Conservation (phyloP, 106 monocot genomes). For the Alisma plantagoaquatica region DNA sequence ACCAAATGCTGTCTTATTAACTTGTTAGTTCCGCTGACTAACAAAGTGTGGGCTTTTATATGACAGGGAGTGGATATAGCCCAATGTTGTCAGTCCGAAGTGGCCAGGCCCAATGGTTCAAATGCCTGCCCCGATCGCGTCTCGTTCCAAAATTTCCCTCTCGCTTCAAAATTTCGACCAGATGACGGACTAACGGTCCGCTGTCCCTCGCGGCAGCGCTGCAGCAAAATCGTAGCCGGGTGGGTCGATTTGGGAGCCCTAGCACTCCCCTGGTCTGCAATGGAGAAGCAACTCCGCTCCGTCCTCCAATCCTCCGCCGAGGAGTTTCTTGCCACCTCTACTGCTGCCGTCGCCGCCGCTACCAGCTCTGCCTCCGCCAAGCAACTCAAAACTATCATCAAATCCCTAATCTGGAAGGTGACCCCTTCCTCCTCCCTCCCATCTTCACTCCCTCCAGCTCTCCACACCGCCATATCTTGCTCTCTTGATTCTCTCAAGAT, state of each 20-base stretch:
- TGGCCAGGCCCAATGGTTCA: too few species aligned
- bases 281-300: neutral
- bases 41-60: too few species aligned
- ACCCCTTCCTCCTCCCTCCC: slow-evolving; percentile 35
- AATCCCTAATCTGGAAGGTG: slow-evolving; percentile 40
- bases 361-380: slow-evolving; percentile 17
- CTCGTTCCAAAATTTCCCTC: too few species aligned
- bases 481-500: slow-evolving; percentile 34
- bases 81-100: too few species aligned
- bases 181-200: too few species aligned
- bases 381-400: slow-evolving; percentile 51
- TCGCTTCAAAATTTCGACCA: too few species aligned
- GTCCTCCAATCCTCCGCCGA: slow-evolving; percentile 28
- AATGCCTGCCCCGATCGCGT: too few species aligned
- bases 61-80: too few species aligned
- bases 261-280: neutral
- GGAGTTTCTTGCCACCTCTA: slow-evolving; percentile 48
- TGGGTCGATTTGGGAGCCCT: neutral
- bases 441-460: slow-evolving; percentile 51
- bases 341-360: slow-evolving; percentile 40
- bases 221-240: neutral
- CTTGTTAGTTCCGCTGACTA: too few species aligned
- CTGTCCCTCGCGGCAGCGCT: neutral
- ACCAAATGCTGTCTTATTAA: too few species aligned
- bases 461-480: slow-evolving; percentile 28